Evolutionary conservation across 768 basidiomycete species (phyloP).

Genomic region (Hygrophorus pudorinus): DNA sequence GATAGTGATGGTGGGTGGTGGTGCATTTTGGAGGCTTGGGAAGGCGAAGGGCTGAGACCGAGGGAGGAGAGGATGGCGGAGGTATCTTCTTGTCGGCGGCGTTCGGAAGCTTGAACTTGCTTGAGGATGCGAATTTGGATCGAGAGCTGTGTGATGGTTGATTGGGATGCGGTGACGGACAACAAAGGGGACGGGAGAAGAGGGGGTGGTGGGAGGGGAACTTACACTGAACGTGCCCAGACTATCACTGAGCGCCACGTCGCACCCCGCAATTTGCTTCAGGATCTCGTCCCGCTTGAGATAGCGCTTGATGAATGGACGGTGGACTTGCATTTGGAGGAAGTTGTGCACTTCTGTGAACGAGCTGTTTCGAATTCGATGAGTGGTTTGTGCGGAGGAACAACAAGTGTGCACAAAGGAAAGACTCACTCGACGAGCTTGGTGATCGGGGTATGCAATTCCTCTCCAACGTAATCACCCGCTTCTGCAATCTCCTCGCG

Average conservation of each 20-base stretch:
- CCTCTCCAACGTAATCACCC: slow-evolving; percentile 36
- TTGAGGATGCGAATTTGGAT: slow-evolving; percentile 47
- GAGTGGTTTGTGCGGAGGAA: too few relatives aligned
- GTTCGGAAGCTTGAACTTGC: slow-evolving; percentile 33
- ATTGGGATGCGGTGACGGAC: slow-evolving; percentile 9
- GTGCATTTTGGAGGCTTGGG: slow-evolving; percentile 7
- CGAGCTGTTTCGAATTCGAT: slow-evolving; percentile 17
- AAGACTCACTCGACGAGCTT: slow-evolving; percentile 40
- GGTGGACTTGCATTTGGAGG: slow-evolving; percentile 35
- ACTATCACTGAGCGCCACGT: slow-evolving; percentile 43
- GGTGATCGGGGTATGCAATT: slow-evolving; percentile 39
- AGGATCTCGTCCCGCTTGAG: slow-evolving; percentile 50
- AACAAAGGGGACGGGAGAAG: too few relatives aligned
- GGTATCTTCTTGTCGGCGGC: slow-evolving; percentile 20
- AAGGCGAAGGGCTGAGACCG: slow-evolving; percentile 3
- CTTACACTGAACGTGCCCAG: slow-evolving; percentile 39
- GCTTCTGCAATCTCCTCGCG: slow-evolving; percentile 53
- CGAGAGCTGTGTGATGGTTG: slow-evolving; percentile 22
- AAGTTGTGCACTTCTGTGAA: slow-evolving; percentile 38
- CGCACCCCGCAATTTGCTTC: slow-evolving; percentile 39
- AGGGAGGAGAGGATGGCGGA: slow-evolving; percentile 25
- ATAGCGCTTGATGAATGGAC: slow-evolving; percentile 58
- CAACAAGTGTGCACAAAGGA: not conserved
- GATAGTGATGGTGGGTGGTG: slow-evolving; percentile 7
- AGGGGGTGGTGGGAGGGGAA: too few relatives aligned